Percentiles rank a stretch among this genome's conserved stretches.
Conservation (phyloP, 2,329 filamentous ascomycete species). For the Pezicula radicicola region DNA sequence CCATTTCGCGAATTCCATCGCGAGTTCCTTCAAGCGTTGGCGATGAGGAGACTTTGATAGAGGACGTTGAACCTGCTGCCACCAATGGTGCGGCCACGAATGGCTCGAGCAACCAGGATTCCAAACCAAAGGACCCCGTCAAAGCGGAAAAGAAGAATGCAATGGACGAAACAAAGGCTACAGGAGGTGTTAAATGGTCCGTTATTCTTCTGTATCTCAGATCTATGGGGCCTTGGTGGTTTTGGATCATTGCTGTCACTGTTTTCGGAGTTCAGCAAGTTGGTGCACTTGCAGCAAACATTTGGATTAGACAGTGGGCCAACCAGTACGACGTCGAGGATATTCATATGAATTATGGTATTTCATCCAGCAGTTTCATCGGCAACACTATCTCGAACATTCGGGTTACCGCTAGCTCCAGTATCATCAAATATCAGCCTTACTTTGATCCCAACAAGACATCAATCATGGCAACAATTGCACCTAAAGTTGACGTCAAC, state of each 20-base stretch:
- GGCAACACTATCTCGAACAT: constrained; percentile 25
- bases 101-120: constrained; percentile 28
- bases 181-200: constrained; percentile 81
- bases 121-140: constrained; percentile 28
- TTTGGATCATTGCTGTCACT: constrained; percentile 74
- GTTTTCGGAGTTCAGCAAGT: constrained; percentile 83
- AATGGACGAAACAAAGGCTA: constrained; percentile 75
- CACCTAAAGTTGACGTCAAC: constrained; percentile 65
- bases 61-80: constrained; percentile 21
- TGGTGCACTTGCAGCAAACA: constrained; percentile 79
- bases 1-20: constrained; percentile 72
- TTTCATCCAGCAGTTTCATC: constrained; percentile 19
- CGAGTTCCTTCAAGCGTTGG: constrained; percentile 73
- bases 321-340: constrained; percentile 68
- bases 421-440: constrained; percentile 24
- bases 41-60: constrained; percentile 54
- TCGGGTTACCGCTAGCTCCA: constrained; percentile 16
- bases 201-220: constrained; percentile 83
- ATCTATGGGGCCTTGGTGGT: constrained; percentile 96
- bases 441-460: constrained; percentile 28
- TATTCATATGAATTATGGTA: constrained; percentile 8
- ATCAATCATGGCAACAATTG: constrained; percentile 23
- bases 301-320: constrained; percentile 95
- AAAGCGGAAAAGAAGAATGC: constrained; percentile 40
- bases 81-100: constrained; percentile 49